These are phyloP conservation scores for Phylloporus scabripes DNA, from an alignment of 768 basidiomycete species.

Conservation along the genomic window DNA sequence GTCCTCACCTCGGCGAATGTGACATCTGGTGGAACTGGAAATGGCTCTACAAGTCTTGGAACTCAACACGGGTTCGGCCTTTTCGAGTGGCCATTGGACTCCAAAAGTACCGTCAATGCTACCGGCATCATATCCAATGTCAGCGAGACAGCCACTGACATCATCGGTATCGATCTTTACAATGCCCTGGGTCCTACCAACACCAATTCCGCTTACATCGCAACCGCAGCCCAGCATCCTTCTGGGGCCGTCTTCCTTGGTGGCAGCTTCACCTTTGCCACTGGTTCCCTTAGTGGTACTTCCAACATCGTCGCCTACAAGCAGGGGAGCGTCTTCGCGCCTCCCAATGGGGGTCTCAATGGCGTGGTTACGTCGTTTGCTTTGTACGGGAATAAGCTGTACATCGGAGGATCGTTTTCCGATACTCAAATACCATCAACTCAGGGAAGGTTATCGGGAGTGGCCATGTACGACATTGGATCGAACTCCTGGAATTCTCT, in stretches of 20 bases:
- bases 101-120: slow-evolving; percentile 46
- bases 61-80: slow-evolving; percentile 68
- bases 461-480: slow-evolving; percentile 69
- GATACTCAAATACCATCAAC: slow-evolving; percentile 55
- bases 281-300: slow-evolving; percentile 48
- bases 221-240: slow-evolving; percentile 57
- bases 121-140: slow-evolving; percentile 59
- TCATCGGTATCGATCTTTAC: slow-evolving; percentile 55
- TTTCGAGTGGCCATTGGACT: slow-evolving; percentile 75
- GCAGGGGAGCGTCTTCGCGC: slow-evolving; percentile 45
- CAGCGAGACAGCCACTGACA: slow-evolving; percentile 64
- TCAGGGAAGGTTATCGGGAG: slow-evolving; percentile 46
- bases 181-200: slow-evolving; percentile 49
- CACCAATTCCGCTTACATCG: slow-evolving; percentile 37
- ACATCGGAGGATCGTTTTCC: slow-evolving; percentile 83
- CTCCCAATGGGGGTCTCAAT: slow-evolving; percentile 70
- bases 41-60: slow-evolving; percentile 29
- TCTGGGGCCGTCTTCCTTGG: slow-evolving; percentile 67
- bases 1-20: slow-evolving; percentile 59
- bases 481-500: slow-evolving; percentile 64
- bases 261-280: slow-evolving; percentile 65
- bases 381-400: slow-evolving; percentile 60
- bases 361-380: slow-evolving; percentile 68
- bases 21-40: slow-evolving; percentile 29
- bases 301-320: slow-evolving; percentile 73